Evolutionary conservation across 768 basidiomycete species (phyloP), one percentile per base, ranked within the genome.

Genomic region (Tulasnella sp.): DNA sequence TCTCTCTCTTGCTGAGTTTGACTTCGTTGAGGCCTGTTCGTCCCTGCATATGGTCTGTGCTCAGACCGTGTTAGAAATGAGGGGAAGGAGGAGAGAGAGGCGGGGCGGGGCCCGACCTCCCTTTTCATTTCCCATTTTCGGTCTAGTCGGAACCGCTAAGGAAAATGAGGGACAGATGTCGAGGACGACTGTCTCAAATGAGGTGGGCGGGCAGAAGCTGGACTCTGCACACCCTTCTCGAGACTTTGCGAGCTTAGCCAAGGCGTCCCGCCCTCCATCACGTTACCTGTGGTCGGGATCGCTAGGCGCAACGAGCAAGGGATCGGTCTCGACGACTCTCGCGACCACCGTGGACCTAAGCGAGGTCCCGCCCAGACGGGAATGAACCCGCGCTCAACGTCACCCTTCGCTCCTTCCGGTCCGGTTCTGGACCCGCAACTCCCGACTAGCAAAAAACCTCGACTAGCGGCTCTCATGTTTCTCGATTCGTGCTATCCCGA

Each of bases 51-150:
- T 52, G 52, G 52, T 52, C 52, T 52, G 34, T 68, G 62, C 27
- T 27, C 58, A n/a, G 24, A 14, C 27, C 4, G 31, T 34, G 3
- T 68, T 27, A 27, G 3, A 9, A 36, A 19, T 68, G 62, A 27
- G 62, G 62, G 31, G 27, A 31, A 14, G 6, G 6, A 31, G 58
- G 8, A 27, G n/a, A 34, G 62, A 19, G 62, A 36, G 12, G 62
- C 27, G 34, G 34, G 44, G 44, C 44, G 44, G 44, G 44, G 44
- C 44, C 31, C 27, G 58, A 68, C 62, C 62, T 68, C 16, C 18
- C 27, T 68, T 68, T 68, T 68, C 62, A 68, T 68, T 68, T 68
- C 62, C 62, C 62, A 36, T 68, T 68, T 68, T 68, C 27, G 62
- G 62, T 16, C 62, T 68, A 68, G 31, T 27, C 62, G 27, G 27